phyloP scores from a whole-genome alignment of 768 basidiomycete species.

The Royoungia palumana region DNA sequence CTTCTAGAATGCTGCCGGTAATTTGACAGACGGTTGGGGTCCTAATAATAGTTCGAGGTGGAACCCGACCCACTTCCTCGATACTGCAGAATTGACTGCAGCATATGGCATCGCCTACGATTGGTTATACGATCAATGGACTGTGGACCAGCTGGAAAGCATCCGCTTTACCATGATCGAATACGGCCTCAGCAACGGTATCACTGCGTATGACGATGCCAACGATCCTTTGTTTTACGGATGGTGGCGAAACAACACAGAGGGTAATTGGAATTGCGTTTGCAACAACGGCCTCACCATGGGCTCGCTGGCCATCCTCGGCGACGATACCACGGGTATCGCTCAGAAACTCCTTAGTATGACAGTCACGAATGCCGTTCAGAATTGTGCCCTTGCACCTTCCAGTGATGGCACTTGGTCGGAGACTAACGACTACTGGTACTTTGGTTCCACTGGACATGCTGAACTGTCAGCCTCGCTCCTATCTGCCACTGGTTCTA shows the following conservation, averaged over 20 bases:
- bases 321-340: slow-evolving; percentile 72
- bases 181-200: slow-evolving; percentile 72
- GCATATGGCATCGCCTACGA: slow-evolving; percentile 95
- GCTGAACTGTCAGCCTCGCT: slow-evolving; percentile 88
- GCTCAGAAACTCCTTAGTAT: slow-evolving; percentile 63
- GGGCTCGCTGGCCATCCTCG: slow-evolving; percentile 86
- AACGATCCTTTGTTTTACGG: slow-evolving; percentile 40
- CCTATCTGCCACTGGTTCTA: slow-evolving; percentile 79
- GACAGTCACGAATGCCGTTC: slow-evolving; percentile 70
- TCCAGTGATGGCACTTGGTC: slow-evolving; percentile 83
- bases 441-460: slow-evolving; percentile 88
- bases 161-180: slow-evolving; percentile 72
- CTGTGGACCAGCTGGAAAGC: slow-evolving; percentile 59
- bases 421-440: slow-evolving; percentile 95
- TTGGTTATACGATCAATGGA: slow-evolving; percentile 90
- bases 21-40: slow-evolving; percentile 65
- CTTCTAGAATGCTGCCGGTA: slow-evolving; percentile 65
- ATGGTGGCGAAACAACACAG: slow-evolving; percentile 76
- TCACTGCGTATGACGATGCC: slow-evolving; percentile 46
- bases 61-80: slow-evolving; percentile 92
- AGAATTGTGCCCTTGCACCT: slow-evolving; percentile 67
- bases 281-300: slow-evolving; percentile 89
- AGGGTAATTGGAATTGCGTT: slow-evolving; percentile 98
- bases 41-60: slow-evolving; percentile 60
- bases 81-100: slow-evolving; percentile 82